Evolutionary conservation across 805 yeast species (phyloP).

Genomic region (Deakozyma indianensis): DNA sequence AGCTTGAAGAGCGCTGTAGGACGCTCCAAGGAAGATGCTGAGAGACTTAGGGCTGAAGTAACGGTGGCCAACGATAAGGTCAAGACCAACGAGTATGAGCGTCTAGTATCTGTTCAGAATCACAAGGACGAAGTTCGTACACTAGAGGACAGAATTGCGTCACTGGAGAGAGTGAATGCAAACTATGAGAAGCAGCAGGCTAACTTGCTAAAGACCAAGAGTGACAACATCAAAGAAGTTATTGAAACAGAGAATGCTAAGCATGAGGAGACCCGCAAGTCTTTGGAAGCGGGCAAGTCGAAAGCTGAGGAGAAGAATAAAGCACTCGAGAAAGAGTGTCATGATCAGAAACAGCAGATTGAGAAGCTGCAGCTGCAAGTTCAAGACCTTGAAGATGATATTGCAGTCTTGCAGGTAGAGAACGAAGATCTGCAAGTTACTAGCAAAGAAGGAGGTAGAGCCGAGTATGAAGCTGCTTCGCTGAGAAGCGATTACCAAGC

Average conservation of each 20-base stretch:
- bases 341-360: not conserved
- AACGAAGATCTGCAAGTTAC: not conserved
- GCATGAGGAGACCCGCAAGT: slow-evolving; percentile 16
- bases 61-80: slow-evolving; percentile 14
- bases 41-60: slow-evolving; percentile 17
- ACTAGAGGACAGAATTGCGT: slow-evolving; percentile 6
- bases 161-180: slow-evolving; percentile 6
- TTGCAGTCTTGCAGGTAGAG: slow-evolving; percentile 5
- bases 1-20: slow-evolving; percentile 17
- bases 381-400: slow-evolving; percentile 9
- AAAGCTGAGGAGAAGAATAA: slow-evolving; percentile 12
- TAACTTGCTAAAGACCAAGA: slow-evolving; percentile 15
- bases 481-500: not conserved
- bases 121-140: slow-evolving; percentile 7
- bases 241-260: slow-evolving; percentile 18
- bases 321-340: slow-evolving; percentile 15
- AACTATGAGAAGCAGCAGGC: slow-evolving; percentile 6
- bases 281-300: slow-evolving; percentile 17
- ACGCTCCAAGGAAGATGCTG: slow-evolving; percentile 18
- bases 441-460: not conserved
- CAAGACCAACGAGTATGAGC: slow-evolving; percentile 6
- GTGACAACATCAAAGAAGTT: slow-evolving; percentile 14
- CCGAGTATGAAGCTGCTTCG: not conserved
- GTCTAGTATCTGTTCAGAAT: slow-evolving; percentile 3
- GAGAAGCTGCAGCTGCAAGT: slow-evolving; percentile 5